A percentile compares a stretch with the other conserved stretches of the same genome.
These are phyloP conservation scores for Malus fusca DNA, from an alignment of 306 rosid species.

Conservation along the genomic window DNA sequence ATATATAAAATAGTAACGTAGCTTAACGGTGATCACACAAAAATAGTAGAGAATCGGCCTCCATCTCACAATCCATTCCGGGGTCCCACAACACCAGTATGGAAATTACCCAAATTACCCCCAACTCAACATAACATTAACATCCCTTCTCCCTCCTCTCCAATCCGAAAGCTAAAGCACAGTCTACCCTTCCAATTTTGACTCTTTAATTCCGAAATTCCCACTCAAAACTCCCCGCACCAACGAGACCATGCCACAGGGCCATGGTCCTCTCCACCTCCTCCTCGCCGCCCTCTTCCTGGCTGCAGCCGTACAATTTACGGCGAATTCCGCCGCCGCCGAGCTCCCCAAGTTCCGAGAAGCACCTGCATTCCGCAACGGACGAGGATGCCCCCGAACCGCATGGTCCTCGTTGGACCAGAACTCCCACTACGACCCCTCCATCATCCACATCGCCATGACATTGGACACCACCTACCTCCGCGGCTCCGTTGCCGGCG, in stretches of 20 bases:
- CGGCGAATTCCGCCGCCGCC: not conserved
- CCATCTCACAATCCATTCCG: slow-evolving; percentile 2
- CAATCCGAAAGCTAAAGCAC: not conserved
- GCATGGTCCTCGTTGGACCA: slow-evolving; percentile 21
- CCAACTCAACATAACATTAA: not conserved
- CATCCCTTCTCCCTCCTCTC: not conserved
- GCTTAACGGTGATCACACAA: no score
- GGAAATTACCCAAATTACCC: slow-evolving; percentile 18
- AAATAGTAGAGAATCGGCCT: no score
- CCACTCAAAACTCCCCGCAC: not conserved
- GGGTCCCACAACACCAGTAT: slow-evolving; percentile 9
- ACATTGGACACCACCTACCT: slow-evolving; percentile 77
- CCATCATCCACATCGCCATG: slow-evolving; percentile 82
- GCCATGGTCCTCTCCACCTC: not conserved
- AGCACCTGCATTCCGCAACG: slow-evolving; percentile 88
- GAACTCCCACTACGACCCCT: slow-evolving; percentile 22
- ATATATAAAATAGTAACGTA: no score
- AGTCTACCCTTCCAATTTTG: not conserved
- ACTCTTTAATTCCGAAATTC: not conserved
- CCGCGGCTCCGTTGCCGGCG: slow-evolving; percentile 85
- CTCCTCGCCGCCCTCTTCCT: not conserved
- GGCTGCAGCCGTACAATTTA: not conserved
- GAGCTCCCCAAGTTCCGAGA: slow-evolving; percentile 52
- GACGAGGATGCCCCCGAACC: slow-evolving; percentile 43
- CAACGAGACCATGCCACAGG: slow-evolving; percentile 27